Conservation (phyloP, 169 alveolate species). For the Perkinsus marinus region DNA sequence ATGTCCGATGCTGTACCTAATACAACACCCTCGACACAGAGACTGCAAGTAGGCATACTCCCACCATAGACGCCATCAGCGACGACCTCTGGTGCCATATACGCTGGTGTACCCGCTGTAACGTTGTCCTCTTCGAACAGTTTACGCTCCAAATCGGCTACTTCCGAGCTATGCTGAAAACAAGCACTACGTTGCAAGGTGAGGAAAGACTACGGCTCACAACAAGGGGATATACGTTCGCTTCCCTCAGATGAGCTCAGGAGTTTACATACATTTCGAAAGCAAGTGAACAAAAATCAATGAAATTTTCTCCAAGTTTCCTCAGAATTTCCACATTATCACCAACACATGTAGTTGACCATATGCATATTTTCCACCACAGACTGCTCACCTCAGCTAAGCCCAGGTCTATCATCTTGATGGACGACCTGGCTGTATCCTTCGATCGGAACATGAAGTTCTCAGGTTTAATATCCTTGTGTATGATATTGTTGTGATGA, state of each 20-base stretch:
- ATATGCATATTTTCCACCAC: too few species aligned
- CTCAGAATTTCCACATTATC: too few species aligned
- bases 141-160: not conserved
- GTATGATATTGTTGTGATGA: not conserved
- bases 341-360: too few species aligned
- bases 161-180: not conserved
- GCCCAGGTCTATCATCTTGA: constrained; percentile 4
- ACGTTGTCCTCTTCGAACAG: not conserved
- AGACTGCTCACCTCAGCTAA: not conserved
- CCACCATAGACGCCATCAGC: not conserved
- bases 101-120: not conserved
- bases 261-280: too few species aligned
- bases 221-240: too few species aligned
- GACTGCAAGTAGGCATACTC: too few species aligned
- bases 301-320: too few species aligned
- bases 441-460: constrained; percentile 4
- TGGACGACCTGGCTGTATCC: not conserved
- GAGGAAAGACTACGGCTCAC: too few species aligned
- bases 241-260: too few species aligned
- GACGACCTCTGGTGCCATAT: not conserved
- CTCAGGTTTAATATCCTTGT: constrained; percentile 4
- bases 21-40: not conserved
- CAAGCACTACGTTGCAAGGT: not conserved
- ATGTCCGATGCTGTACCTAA: not conserved
- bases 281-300: too few species aligned